Evolutionary conservation across 345 rosid species (phyloP), one percentile per base, ranked within the genome.

Genomic region (Bruguiera parviflora): DNA sequence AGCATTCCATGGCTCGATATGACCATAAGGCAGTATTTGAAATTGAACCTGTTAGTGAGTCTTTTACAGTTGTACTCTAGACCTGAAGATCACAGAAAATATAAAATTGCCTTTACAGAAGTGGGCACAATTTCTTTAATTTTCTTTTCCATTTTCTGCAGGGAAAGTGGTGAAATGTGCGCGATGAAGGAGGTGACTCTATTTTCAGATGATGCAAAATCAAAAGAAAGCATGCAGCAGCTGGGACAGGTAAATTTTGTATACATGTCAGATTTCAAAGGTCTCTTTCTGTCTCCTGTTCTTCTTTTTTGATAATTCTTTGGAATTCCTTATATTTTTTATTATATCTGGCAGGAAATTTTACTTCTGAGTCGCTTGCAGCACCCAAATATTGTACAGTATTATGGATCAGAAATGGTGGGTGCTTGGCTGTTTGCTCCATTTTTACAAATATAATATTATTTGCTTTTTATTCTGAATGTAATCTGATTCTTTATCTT

Each of bases 151-250:
- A 27, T 15, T 6, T 64, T 28, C 59, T 52, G 37, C 67, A 89
- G 96, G 75, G 96, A 86, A 79, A 84, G 89, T 69, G 96, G 92
- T 53, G 96, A 86, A 77, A 84, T 89, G 90, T 89, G 92, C 70
- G 96, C 96, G 46, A 86, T 89, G 96, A 89, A 89, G 84, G 96
- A 89, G 78, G 96, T 89, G 65, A 84, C 92, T 35, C 65, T 89
- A n/a, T 83, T 81, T 78, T 80, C 96, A 53, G 96, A 89, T 83
- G 96, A 89, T 78, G 81, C 91, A 5, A 89, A 87, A 78, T 86
- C 92, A 37, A 87, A 80, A 79, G 96, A 89, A 75, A 78, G 88
- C 71, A 87, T 88, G 29, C 86, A 84, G 75, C 92, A 89, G 71
- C 63, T 89, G 47, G 85, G 84, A 53, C 96, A 89, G 72, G 96